Evolutionary conservation across 352 stramenopile species (phyloP).

Genomic region (Nothophytophthora sp.): DNA sequence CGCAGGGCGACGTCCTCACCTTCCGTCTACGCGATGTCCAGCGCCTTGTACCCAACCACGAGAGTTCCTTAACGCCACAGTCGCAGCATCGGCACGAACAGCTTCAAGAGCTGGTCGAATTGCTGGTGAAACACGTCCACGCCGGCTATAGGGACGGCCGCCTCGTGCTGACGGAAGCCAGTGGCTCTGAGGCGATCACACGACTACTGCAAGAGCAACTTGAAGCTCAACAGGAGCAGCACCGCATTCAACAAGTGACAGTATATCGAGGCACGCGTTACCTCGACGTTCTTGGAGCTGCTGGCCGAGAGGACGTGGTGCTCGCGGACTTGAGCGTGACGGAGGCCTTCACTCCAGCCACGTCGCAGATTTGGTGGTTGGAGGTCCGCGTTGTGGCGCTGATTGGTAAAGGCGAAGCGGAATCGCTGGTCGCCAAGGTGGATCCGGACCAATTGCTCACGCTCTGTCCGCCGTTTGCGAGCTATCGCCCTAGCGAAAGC

Average conservation of each 20-base stretch:
- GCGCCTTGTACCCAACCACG: constrained; percentile 54
- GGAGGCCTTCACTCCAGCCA: constrained; percentile 50
- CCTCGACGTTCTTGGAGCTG: constrained; percentile 6
- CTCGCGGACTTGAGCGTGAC: constrained; percentile 49
- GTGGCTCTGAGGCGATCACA: constrained; percentile 16
- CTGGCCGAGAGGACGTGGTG: neutral
- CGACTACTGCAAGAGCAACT: constrained; percentile 15
- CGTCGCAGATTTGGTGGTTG: constrained; percentile 67
- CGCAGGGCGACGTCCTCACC: constrained; percentile 42
- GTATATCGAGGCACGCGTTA: constrained; percentile 59
- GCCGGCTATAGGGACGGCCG: constrained; percentile 75
- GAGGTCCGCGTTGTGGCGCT: constrained; percentile 44
- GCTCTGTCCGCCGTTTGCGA: constrained; percentile 39
- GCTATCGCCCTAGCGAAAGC: constrained; percentile 56
- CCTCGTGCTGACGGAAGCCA: constrained; percentile 51
- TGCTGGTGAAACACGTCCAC: constrained; percentile 44
- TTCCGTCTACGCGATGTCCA: constrained; percentile 52
- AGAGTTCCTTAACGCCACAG: constrained; percentile 19
- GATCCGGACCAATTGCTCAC: constrained; percentile 38
- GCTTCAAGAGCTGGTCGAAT: constrained; percentile 43
- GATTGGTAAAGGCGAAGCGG: constrained; percentile 1
- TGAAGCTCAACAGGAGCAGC: constrained; percentile 19
- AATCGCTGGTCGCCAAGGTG: constrained; percentile 22
- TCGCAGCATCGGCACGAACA: constrained; percentile 36
- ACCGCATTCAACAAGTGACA: constrained; percentile 22